phyloP scores from a whole-genome alignment of 2,329 filamentous ascomycete genomes.

The Xylaria multiplex region DNA sequence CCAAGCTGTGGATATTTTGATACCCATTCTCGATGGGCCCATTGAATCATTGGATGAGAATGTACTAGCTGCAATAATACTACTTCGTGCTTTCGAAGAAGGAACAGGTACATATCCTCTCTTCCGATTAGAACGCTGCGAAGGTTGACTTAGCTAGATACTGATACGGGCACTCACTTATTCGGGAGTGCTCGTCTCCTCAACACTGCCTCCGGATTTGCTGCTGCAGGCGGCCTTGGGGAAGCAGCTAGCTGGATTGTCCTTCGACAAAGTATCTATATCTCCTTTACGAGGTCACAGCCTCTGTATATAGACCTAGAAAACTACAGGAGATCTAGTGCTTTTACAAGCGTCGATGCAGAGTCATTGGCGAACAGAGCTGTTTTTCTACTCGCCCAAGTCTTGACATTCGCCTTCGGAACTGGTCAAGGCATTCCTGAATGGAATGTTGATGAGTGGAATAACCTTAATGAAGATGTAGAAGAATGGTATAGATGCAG shows the following conservation, averaged over 20 bases:
- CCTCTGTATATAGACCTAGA: conserved; percentile 8
- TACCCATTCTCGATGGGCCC: conserved; percentile 18
- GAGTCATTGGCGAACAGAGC: conserved; percentile 7
- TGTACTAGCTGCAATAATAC: conserved; percentile 14
- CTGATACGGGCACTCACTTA: conserved; percentile 13
- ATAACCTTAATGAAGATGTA: not conserved
- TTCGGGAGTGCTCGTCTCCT: conserved; percentile 15
- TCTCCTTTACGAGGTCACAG: conserved; percentile 14
- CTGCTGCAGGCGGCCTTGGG: conserved; percentile 13
- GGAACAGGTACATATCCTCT: not conserved
- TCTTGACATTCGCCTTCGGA: conserved; percentile 2
- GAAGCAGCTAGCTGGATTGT: conserved; percentile 20
- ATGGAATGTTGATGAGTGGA: conserved; percentile 1
- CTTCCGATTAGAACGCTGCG: no score
- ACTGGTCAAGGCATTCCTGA: not conserved
- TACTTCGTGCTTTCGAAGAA: conserved; percentile 19
- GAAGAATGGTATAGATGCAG: conserved; percentile 4
- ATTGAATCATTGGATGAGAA: conserved; percentile 16
- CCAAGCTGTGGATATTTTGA: conserved; percentile 15
- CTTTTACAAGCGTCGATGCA: not conserved
- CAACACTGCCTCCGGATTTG: conserved; percentile 7
- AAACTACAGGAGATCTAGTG: conserved; percentile 3
- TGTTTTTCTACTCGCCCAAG: not conserved
- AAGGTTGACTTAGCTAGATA: conserved; percentile 3
- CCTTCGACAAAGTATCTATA: conserved; percentile 15